These are phyloP conservation scores for Rhodamnia rubescens DNA, from an alignment of 345 rosid genomes.

Conservation along the genomic window DNA sequence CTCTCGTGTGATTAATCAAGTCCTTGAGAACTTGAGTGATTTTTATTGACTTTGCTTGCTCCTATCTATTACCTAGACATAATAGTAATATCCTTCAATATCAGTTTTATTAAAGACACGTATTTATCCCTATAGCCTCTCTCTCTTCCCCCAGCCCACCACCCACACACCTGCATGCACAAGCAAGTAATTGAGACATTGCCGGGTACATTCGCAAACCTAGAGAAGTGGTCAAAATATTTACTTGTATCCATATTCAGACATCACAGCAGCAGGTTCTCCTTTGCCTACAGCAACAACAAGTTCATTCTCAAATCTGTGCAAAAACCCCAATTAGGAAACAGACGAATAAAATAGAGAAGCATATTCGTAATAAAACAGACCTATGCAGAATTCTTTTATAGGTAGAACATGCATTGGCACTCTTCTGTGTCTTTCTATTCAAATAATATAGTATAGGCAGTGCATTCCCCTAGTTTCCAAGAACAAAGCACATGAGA, in stretches of 20 bases:
- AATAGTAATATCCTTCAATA: neutral
- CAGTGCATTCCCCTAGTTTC: neutral
- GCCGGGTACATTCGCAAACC: neutral
- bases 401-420: neutral
- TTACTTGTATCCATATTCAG: constrained; percentile 82
- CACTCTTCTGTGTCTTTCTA: neutral
- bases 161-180: neutral
- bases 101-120: neutral
- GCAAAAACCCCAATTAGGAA: neutral
- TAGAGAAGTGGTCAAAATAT: neutral
- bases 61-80: neutral
- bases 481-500: neutral
- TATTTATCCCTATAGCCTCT: neutral
- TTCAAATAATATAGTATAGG: neutral
- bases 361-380: neutral
- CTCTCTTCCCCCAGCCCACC: neutral
- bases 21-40: neutral
- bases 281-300: constrained; percentile 89
- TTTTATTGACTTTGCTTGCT: neutral
- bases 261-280: constrained; percentile 78
- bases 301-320: constrained; percentile 58
- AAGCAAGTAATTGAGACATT: neutral
- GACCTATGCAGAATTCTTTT: neutral
- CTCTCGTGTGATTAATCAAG: neutral
- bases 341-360: neutral